A percentile compares a stretch with the other conserved stretches of the same genome.
Evolutionary conservation across 768 basidiomycete genomes (phyloP).

Genomic region (Calvatia gigantea): DNA sequence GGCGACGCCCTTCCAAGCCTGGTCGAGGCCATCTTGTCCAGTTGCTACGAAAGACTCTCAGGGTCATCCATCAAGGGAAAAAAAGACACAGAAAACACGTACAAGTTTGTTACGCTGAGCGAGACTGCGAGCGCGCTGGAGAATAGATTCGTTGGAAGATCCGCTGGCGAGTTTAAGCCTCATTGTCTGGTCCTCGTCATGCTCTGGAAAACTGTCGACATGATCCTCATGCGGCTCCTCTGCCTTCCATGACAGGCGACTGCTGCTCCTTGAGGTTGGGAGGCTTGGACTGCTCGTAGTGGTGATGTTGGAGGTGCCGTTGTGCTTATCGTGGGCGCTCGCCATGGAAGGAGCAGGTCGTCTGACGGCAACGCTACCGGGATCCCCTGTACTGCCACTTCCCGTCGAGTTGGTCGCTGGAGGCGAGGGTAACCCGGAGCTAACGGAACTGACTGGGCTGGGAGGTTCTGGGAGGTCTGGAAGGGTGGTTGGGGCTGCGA

Average conservation of each 20-base stretch:
- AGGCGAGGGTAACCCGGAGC: constrained; percentile 76
- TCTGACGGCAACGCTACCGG: constrained; percentile 37
- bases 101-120: constrained; percentile 75
- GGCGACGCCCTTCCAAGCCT: constrained; percentile 22
- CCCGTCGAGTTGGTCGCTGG: constrained; percentile 85
- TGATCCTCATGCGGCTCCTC: constrained; percentile 40
- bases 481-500: constrained; percentile 34
- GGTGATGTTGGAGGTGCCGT: constrained; percentile 30
- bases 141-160: constrained; percentile 45
- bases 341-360: constrained; percentile 16
- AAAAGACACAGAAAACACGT: constrained; percentile 25
- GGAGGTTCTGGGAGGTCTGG: constrained; percentile 73
- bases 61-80: neutral
- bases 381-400: constrained; percentile 72
- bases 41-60: constrained; percentile 17
- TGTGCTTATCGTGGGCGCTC: constrained; percentile 24
- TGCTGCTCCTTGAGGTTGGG: constrained; percentile 21
- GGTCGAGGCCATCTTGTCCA: constrained; percentile 6
- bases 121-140: constrained; percentile 68
- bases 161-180: constrained; percentile 41
- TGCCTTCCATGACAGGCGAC: constrained; percentile 24
- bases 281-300: constrained; percentile 17
- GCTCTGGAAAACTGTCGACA: constrained; percentile 42
- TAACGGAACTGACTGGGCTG: constrained; percentile 47
- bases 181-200: constrained; percentile 65